Evolutionary conservation across 805 yeast species (phyloP).

Genomic region (Sugiyamaella boreocaroliniensis): DNA sequence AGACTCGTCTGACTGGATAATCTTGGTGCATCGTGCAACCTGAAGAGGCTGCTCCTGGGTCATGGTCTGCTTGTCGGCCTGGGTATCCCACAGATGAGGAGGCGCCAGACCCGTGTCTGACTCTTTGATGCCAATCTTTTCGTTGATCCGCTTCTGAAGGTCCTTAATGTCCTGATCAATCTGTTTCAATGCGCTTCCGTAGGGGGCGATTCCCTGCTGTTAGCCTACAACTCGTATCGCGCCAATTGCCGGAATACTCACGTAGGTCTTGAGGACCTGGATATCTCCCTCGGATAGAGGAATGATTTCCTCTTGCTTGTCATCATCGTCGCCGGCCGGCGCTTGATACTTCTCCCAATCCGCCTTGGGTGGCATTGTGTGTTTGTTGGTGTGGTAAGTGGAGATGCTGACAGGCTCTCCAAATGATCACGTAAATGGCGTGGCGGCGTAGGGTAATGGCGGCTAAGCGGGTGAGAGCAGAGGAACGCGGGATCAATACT

Average conservation of each 20-base stretch:
- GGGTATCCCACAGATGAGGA: constrained; percentile 95
- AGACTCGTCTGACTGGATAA: constrained; percentile 60
- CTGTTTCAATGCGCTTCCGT: constrained; percentile 69
- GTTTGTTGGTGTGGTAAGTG: not conserved
- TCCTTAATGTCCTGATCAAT: constrained; percentile 83
- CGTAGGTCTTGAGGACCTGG: constrained; percentile 89
- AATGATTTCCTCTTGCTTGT: constrained; percentile 57
- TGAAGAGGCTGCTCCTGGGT: constrained; percentile 92
- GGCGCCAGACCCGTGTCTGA: constrained; percentile 97
- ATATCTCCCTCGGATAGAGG: constrained; percentile 96
- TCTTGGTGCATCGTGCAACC: constrained; percentile 97
- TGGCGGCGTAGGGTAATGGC: not conserved
- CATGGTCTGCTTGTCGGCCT: constrained; percentile 92
- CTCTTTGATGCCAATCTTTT: constrained; percentile 77
- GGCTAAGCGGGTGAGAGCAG: not conserved
- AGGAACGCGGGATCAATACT: too few relatives aligned
- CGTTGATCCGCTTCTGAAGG: constrained; percentile 82
- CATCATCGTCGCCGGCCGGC: constrained; percentile 61
- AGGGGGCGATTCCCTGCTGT: constrained; percentile 82
- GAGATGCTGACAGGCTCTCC: not conserved
- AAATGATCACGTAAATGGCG: not conserved
- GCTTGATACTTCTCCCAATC: constrained; percentile 97
- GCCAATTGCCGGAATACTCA: constrained; percentile 22
- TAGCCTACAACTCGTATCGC: constrained; percentile 13
- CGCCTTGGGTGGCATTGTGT: constrained; percentile 85